Conservation (phyloP, 257 asterid genomes). For the Salvia miltiorrhiza region DNA sequence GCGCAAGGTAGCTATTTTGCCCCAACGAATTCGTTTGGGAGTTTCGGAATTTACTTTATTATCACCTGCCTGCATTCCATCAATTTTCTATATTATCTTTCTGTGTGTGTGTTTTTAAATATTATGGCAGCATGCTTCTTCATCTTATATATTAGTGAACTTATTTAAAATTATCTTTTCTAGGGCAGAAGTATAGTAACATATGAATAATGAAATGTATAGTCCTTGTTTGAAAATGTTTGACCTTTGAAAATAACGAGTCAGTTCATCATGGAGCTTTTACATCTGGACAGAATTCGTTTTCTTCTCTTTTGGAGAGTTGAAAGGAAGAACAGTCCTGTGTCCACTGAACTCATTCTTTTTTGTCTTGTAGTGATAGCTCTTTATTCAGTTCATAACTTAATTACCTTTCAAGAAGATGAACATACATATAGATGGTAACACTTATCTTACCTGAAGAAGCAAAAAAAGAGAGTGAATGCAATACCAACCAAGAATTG, state of each 20-base stretch:
- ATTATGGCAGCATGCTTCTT: too few relatives aligned
- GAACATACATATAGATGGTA: not conserved
- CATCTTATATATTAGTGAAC: too few relatives aligned
- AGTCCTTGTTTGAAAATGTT: not conserved
- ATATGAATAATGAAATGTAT: not conserved
- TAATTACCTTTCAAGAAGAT: not conserved
- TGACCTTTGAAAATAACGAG: not conserved
- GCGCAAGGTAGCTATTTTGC: conserved; percentile 44
- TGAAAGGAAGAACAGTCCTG: not conserved
- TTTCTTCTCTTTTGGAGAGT: too few relatives aligned
- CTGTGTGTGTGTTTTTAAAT: too few relatives aligned
- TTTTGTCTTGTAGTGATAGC: not conserved
- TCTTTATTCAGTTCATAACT: not conserved
- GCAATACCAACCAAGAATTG: not conserved
- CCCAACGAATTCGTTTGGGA: not conserved
- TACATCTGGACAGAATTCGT: not conserved
- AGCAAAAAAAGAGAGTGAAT: not conserved
- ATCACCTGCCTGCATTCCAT: not conserved
- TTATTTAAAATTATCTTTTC: not conserved
- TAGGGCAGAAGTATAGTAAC: not conserved
- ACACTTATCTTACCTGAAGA: not conserved
- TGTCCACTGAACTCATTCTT: not conserved
- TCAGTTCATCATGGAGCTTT: not conserved
- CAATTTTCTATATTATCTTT: too few relatives aligned
- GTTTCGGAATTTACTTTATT: not conserved